Base-by-base conservation (phyloP, 1,139 yeast species). In the Sugiyamaella sp. region DNA sequence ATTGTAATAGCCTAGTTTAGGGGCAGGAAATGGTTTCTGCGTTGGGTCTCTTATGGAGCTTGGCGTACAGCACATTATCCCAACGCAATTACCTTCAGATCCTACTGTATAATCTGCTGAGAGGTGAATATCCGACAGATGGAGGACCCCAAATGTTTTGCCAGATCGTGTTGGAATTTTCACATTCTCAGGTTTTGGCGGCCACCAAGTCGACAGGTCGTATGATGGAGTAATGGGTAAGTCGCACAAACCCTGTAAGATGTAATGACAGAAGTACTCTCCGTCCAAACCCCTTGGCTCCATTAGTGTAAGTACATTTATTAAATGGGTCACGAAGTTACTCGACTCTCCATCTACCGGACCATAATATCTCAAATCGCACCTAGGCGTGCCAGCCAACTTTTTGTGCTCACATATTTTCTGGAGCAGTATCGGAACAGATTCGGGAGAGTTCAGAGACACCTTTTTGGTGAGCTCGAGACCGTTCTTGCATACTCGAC, bases 41-140 rank as follows among this genome's bases (percentile, higher is more conserved):
- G 48, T 46, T 1, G 61, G 61, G 38, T 55, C 54, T 4, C 41
- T 35, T 1, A 51, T 49, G 0, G 55, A 47, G 37, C 54, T 53
- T 37, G 54, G 51, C n/a, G 57, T 56, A 66, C 86, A 81, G 65
- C 85, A 81, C 70, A 79, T 74, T 27, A 69, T 66, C 32, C 68
- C 70, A 2, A 83, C 68, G 68, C 89, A 84, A 63, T 84, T 82
- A 14, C 81, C 80, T 64, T 84, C 89, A 3, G 82, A 66, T 19
- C 86, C 87, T 14, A 79, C 73, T 2, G 75, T 67, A 66, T 82
- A 85, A 56, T 82, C 77, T 52, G 78, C 69, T 64, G 83, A 81
- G 48, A 82, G 69, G 64, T 85, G 90, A 70, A 84, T 80, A 65
- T 85, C 90, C 25, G 83, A 78, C 24, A 85, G 63, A 62, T 85